phyloP scores from a whole-genome alignment of 2,329 filamentous ascomycete genomes.

The Alternaria rosae region DNA sequence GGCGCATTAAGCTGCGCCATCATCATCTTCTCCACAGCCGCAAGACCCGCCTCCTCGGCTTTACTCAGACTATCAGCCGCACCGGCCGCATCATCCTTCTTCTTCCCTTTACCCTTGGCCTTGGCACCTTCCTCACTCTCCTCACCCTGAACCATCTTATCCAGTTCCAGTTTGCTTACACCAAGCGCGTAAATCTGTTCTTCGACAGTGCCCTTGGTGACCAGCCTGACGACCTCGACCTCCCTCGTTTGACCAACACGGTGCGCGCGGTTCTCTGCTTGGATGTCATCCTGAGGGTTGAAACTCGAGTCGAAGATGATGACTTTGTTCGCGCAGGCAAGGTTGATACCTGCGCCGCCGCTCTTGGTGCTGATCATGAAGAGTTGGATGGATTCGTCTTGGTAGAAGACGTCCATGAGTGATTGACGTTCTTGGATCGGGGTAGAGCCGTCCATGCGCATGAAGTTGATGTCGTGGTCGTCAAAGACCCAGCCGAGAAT shows the following conservation, averaged over 20 bases:
- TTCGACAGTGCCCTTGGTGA: constrained; percentile 84
- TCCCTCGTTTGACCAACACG: constrained; percentile 89
- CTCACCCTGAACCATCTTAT: constrained; percentile 73
- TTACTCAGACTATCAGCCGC: constrained; percentile 44
- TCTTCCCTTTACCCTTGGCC: constrained; percentile 25
- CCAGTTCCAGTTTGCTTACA: constrained; percentile 89
- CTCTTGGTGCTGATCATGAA: constrained; percentile 94
- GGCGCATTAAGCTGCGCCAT: constrained; percentile 37
- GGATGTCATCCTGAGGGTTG: constrained; percentile 97
- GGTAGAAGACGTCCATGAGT: constrained; percentile 86
- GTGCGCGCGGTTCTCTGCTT: constrained; percentile 96
- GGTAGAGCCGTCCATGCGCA: constrained; percentile 86
- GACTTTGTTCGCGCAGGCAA: constrained; percentile 95
- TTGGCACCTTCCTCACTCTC: constrained; percentile 52
- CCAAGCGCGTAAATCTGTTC: constrained; percentile 92
- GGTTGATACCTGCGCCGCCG: constrained; percentile 95
- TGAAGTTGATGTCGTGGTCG: constrained; percentile 75
- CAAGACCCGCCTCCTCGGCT: constrained; percentile 42
- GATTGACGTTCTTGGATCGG: constrained; percentile 83
- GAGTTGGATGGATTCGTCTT: constrained; percentile 78
- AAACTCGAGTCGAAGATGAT: constrained; percentile 97
- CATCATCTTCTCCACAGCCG: constrained; percentile 53
- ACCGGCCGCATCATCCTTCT: constrained; percentile 19
- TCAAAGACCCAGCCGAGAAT: constrained; percentile 85
- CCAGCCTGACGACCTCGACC: constrained; percentile 87